Conservation (phyloP, 768 basidiomycete genomes). For the Russula olivacea region DNA sequence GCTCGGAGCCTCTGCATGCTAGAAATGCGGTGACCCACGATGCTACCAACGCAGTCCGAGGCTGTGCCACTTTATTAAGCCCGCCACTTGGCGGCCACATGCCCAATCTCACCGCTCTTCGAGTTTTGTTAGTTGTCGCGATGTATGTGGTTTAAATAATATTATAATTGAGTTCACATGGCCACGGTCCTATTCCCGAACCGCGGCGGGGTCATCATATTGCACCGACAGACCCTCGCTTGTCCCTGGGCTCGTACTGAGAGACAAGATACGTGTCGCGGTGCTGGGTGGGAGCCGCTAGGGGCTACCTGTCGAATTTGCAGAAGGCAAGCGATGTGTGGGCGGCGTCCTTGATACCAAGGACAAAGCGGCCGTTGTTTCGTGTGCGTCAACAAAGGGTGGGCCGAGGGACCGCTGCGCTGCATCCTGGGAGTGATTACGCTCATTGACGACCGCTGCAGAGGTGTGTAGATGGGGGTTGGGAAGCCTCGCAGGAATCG, state of each 20-base stretch:
- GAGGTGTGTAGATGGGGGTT: neutral
- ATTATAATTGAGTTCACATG: too few relatives aligned
- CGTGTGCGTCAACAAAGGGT: slow-evolving; percentile 10
- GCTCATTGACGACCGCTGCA: neutral
- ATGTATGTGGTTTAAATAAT: too few relatives aligned
- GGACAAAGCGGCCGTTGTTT: neutral
- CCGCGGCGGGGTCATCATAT: slow-evolving; percentile 9
- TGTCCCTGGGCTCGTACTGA: slow-evolving; percentile 15
- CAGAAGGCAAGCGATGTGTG: neutral
- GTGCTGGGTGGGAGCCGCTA: neutral
- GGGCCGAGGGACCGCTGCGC: neutral
- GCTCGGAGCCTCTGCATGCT: too few relatives aligned
- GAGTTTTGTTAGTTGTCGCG: too few relatives aligned
- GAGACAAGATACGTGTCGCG: neutral
- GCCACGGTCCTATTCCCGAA: too few relatives aligned
- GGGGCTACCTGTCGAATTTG: slow-evolving; percentile 8
- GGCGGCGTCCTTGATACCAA: neutral
- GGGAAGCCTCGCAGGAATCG: neutral
- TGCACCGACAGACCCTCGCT: slow-evolving; percentile 22
- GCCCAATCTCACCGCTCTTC: too few relatives aligned
- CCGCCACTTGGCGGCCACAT: too few relatives aligned
- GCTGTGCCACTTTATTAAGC: too few relatives aligned
- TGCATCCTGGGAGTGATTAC: neutral
- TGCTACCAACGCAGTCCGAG: too few relatives aligned
- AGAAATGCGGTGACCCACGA: too few relatives aligned